Base-by-base conservation (phyloP, 1,139 yeast species). In the Arxiozyma telluris region DNA sequence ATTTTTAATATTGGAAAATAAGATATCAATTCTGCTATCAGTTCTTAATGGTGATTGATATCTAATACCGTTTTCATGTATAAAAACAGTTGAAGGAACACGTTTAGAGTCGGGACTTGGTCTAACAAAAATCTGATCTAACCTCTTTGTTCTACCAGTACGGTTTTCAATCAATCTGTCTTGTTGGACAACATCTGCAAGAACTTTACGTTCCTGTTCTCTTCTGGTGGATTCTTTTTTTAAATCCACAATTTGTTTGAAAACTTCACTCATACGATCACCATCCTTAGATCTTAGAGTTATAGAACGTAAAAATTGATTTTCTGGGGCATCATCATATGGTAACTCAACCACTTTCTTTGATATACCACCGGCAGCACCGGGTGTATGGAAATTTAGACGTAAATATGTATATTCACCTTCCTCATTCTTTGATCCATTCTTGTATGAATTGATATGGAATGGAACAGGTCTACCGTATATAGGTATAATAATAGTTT, bases 381-480 rank as follows among this genome's bases (percentile, higher is more conserved):
- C 97, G 0, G 98, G 98, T 1, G 96, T 85, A 69, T 91, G 85
- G 76, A 93, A 90, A 70, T 93, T 93, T 64, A 93, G 78, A 71
- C 98, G 82, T 64, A 93, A 72, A 66, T 88, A 91, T 1, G 96
- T 91, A 69, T 80, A 90, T 61, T 91, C 98, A 49, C 98, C 98
- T 74, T 94, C 98, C 66, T 93, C 98, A 61, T 86, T 89, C 66
- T 90, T 93, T 25, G 96, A 87, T 50, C 97, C 98, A 69, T 89
- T 91, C 68, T 91, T 93, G 72, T 88, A 91, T 9, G 97, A 77
- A 67, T 90, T 89, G 64, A 93, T 90, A 69, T 93, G 98, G 77
- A 93, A 91, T 34, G 98, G 98, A 50, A 94, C 98, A 1, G 98
- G 97, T 66, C 98, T 81, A 57, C 98, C 98, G 64, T 86, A 82